Conservation (phyloP, 2,329 filamentous ascomycete genomes). For the Fusarium napiforme region DNA sequence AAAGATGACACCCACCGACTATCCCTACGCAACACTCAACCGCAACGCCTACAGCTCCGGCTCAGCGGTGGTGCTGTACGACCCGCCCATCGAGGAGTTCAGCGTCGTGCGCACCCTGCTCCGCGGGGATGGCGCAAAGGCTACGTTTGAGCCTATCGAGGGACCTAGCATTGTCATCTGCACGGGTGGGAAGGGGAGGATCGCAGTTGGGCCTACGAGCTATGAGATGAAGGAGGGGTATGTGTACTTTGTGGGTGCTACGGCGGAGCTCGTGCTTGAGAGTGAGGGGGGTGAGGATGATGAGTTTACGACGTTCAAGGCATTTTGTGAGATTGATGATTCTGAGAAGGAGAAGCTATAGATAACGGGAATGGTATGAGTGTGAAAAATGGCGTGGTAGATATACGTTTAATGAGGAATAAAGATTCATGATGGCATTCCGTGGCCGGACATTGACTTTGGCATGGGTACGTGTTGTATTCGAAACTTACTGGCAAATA, state of each 20-base stretch:
- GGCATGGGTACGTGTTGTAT: too few relatives aligned
- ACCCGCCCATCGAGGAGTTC: conserved; percentile 97
- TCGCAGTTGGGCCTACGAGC: conserved; percentile 84
- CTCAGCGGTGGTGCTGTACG: conserved; percentile 81
- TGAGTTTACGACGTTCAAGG: conserved; percentile 88
- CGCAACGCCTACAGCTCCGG: conserved; percentile 81
- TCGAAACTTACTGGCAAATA: rapidly evolving
- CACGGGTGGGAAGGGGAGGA: conserved; percentile 83
- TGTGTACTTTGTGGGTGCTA: conserved; percentile 88
- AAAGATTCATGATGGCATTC: neutral
- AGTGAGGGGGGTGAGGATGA: conserved; percentile 69
- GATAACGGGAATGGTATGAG: neutral
- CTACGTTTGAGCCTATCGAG: conserved; percentile 85
- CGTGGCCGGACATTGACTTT: neutral
- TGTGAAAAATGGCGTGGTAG: conserved; percentile 6
- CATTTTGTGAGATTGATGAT: conserved; percentile 85
- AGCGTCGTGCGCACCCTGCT: conserved; percentile 85
- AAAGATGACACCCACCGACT: conserved; percentile 88
- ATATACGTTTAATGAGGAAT: conserved; percentile 14
- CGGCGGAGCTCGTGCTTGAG: conserved; percentile 84
- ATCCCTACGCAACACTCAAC: conserved; percentile 87
- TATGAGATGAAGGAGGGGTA: conserved; percentile 79
- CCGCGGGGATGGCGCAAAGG: conserved; percentile 77
- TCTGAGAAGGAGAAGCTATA: conserved; percentile 45
- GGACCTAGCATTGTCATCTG: conserved; percentile 95